Evolutionary conservation across 129 eudicot species (phyloP).

Genomic region (Helianthus annuus): HanXRQr2.0-SUNRISE NC_035441.2:10821635-10822134

Average conservation of each 20-base stretch:
- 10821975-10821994: constrained; percentile 71
- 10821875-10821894: constrained; percentile 70
- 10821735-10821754: constrained; percentile 62
- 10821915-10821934: constrained; percentile 40
- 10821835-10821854: constrained; percentile 89
- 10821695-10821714: background rate
- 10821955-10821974: constrained; percentile 95
- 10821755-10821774: constrained; percentile 58
- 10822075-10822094: constrained; percentile 86
- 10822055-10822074: constrained; percentile 58
- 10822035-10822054: constrained; percentile 62
- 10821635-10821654: too few species aligned
- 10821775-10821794: constrained; percentile 80
- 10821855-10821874: constrained; percentile 55
- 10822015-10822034: constrained; percentile 81
- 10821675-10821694: too few species aligned
- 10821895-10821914: constrained; percentile 59
- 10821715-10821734: background rate
- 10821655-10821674: too few species aligned
- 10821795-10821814: constrained; percentile 80
- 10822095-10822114: constrained; percentile 82
- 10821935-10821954: constrained; percentile 65
- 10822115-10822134: constrained; percentile 88
- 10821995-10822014: constrained; percentile 74
- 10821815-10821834: constrained; percentile 91